Evolutionary conservation across 345 rosid species (phyloP).

Genomic region (Pistacia integerrima): DNA sequence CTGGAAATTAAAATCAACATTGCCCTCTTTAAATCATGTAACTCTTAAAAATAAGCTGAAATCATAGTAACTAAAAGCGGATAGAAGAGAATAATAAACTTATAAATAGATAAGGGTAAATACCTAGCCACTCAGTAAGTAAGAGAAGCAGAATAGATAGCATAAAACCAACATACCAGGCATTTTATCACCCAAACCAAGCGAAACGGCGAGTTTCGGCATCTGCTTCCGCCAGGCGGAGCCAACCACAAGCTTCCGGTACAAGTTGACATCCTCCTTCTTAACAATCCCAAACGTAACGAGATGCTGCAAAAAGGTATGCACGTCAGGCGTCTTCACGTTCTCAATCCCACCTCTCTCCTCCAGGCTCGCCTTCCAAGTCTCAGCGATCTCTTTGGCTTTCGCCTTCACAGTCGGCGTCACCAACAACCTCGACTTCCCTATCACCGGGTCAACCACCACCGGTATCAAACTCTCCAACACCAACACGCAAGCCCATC

Average conservation of each 20-base stretch:
- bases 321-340: slow-evolving; percentile 96
- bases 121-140: not conserved
- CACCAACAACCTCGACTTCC: slow-evolving; percentile 73
- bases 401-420: slow-evolving; percentile 70
- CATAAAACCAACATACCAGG: slow-evolving; percentile 60
- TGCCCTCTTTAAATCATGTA: not conserved
- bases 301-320: slow-evolving; percentile 93
- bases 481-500: slow-evolving; percentile 95
- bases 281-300: slow-evolving; percentile 91
- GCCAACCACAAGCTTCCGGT: slow-evolving; percentile 88
- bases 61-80: not conserved
- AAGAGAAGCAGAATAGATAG: not conserved
- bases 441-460: slow-evolving; percentile 86
- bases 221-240: slow-evolving; percentile 99
- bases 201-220: slow-evolving; percentile 96
- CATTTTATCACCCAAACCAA: slow-evolving; percentile 91
- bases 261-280: slow-evolving; percentile 72
- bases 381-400: slow-evolving; percentile 82
- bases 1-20: not conserved
- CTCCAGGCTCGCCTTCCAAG: slow-evolving; percentile 89
- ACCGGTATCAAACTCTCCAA: slow-evolving; percentile 90
- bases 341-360: slow-evolving; percentile 92
- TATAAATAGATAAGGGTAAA: not conserved
- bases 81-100: not conserved
- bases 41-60: not conserved